These are phyloP conservation scores for Xylaria flabelliformis DNA, from an alignment of 495 filamentous ascomycete species.

Conservation along the genomic window DNA sequence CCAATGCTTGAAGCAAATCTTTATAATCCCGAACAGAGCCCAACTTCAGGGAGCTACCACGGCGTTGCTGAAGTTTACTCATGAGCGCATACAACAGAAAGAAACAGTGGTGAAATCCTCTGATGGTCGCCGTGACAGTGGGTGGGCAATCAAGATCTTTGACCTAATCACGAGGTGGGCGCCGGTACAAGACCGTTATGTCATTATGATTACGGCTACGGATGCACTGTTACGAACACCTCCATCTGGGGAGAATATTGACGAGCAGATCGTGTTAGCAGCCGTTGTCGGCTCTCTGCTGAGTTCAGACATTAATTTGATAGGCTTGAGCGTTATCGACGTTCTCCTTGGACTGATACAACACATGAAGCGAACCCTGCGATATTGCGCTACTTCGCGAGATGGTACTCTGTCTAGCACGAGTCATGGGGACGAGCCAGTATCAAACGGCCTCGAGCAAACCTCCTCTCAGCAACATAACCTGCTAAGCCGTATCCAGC, in stretches of 20 bases:
- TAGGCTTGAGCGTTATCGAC: slow-evolving; percentile 93
- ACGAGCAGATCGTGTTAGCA: slow-evolving; percentile 72
- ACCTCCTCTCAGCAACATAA: slow-evolving; percentile 49
- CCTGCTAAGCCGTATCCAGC: slow-evolving; percentile 70
- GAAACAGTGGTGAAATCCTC: slow-evolving; percentile 49
- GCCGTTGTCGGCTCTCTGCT: slow-evolving; percentile 81
- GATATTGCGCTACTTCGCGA: slow-evolving; percentile 61
- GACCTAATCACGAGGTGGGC: slow-evolving; percentile 80
- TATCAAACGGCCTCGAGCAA: slow-evolving; percentile 33
- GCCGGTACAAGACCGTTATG: slow-evolving; percentile 88
- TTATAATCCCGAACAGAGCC: slow-evolving; percentile 72
- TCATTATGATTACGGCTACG: slow-evolving; percentile 80
- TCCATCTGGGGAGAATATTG: slow-evolving; percentile 68
- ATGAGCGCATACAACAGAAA: slow-evolving; percentile 59
- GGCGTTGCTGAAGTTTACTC: slow-evolving; percentile 74
- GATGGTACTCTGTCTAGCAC: slow-evolving; percentile 38
- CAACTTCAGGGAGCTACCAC: slow-evolving; percentile 78
- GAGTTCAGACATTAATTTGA: slow-evolving; percentile 86
- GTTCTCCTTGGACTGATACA: slow-evolving; percentile 80
- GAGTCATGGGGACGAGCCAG: slow-evolving; percentile 34
- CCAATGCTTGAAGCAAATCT: slow-evolving; percentile 80
- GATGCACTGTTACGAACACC: slow-evolving; percentile 71
- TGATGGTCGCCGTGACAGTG: slow-evolving; percentile 50
- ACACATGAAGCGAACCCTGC: slow-evolving; percentile 76
- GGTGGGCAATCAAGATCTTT: slow-evolving; percentile 82